Evolutionary conservation across 306 rosid genomes (phyloP), one percentile per base, ranked within the genome.

Genomic region (Pterocarpus santalinus): DNA sequence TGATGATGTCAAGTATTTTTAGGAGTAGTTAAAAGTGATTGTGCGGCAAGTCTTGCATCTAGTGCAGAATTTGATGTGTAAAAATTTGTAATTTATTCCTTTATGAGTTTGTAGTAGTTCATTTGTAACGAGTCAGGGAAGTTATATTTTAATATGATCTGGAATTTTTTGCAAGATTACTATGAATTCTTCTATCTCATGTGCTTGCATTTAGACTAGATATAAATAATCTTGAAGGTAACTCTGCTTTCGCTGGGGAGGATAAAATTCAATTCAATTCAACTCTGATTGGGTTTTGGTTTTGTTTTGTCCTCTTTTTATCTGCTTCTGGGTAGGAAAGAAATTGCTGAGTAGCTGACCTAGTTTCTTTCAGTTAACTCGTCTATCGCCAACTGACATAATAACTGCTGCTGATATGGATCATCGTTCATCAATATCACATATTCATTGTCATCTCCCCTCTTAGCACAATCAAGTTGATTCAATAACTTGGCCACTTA

Each of bases 31-130:
- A 2, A 22, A 72, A 66, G 62, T 57, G 53, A 55, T 72, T 51
- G 58, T 34, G 63, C 52, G 44, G 51, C 73, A 62, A 63, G 49
- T 63, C 82, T 5, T 62, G 69, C 38, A 65, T 67, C 35, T 38
- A 68, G 30, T 39, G n/a, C 39, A 60, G 81, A 79, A 38, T 79
- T 73, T 75, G 71, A 62, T 63, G 49, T 58, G 63, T 65, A 81
- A 69, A 77, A 60, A 14, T 5, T 56, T 69, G 63, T 46, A 72
- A 65, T 72, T 38, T 60, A 47, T 72, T 81, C 61, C 80, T 65
- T 76, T 52, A 28, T 62, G 53, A 53, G 71, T 63, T 82, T 75
- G 63, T 72, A 38, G 22, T 74, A 30, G 56, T 16, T 66, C 68
- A 47, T 72, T 76, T 80, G 53, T 39, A 14, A 47, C 70, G 68